Evolutionary conservation across 306 rosid species (phyloP), one percentile per base, ranked within the genome.

Genomic region (Prunus fruticosa): DNA sequence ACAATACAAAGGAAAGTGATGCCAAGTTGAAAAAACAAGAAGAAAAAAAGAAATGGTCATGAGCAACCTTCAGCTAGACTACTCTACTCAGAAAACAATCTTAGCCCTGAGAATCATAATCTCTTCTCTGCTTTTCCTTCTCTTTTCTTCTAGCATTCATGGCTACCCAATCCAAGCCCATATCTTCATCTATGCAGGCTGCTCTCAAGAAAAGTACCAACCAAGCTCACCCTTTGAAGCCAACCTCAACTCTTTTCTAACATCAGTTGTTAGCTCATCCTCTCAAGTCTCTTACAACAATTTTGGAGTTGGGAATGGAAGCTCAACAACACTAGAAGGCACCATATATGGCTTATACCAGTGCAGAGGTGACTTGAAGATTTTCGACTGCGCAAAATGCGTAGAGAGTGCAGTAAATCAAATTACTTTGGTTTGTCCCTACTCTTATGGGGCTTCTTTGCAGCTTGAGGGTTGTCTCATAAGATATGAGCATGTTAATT

Each of bases 171-270:
- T 79, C 85, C 79, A 78, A 86, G 72, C 93, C 34, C 81, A 85
- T 67, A 47, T 86, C 77, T 89, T 91, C 86, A 83, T 92, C 83
- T 95, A 90, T 51, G 95, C 96, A 51, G 93, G 90, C 57, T 94
- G 98, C 81, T 90, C 98, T 4, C 80, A 88, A 70, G 97, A 92
- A 64, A 95, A 88, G 76, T 89, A 81, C 87, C 92, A 95, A 86
- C 87, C 90, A 1, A 87, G 67, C 77, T 76, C 98, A 28, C 86
- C 88, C 69, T 92, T 82, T 64, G 93, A 95, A 85, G 74, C 70
- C 14, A 95, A 87, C 79, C 87, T 85, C 28, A 95, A 92, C 64
- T 69, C 86, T 25, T 84, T 90, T 46, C 80, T 92, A 2, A 47
- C 96, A 8, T 89, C 98, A 18, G 79, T 84, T 5, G 86, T 79